A percentile compares a stretch with the other conserved stretches of the same genome.
Conservation (phyloP, 768 basidiomycete genomes). For the Tremella mesenterica region DNA sequence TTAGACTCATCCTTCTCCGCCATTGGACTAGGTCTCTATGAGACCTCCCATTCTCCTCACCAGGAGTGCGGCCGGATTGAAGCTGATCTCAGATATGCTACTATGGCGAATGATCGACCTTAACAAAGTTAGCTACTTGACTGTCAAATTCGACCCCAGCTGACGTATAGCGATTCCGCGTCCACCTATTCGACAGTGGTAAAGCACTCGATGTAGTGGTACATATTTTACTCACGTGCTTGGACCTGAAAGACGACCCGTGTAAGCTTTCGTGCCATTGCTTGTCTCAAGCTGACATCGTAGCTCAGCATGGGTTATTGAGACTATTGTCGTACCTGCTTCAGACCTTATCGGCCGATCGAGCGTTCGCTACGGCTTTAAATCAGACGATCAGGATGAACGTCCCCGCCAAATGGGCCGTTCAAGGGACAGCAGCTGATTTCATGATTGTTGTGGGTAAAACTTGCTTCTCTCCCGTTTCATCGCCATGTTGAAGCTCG, state of each 20-base stretch:
- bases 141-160: not conserved
- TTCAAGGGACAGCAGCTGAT: conserved; percentile 66
- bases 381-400: conserved; percentile 54
- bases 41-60: too few relatives aligned
- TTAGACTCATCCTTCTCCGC: too few relatives aligned
- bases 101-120: conserved; percentile 87
- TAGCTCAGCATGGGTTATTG: conserved; percentile 85
- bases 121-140: conserved; percentile 64
- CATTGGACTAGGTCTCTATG: too few relatives aligned
- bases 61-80: not conserved
- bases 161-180: conserved; percentile 71
- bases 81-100: conserved; percentile 40
- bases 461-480: not conserved
- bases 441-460: conserved; percentile 74
- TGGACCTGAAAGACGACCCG: conserved; percentile 89
- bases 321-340: conserved; percentile 83
- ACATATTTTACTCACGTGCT: conserved; percentile 67
- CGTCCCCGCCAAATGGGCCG: conserved; percentile 68
- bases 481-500: too few relatives aligned
- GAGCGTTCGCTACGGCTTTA: conserved; percentile 63
- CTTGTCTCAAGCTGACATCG: not conserved
- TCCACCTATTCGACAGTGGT: conserved; percentile 70
- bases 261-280: conserved; percentile 50
- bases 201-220: conserved; percentile 67
- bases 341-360: conserved; percentile 80